Conservation (phyloP, 768 basidiomycete species). For the Lanmaoa pseudosensibilis region DNA sequence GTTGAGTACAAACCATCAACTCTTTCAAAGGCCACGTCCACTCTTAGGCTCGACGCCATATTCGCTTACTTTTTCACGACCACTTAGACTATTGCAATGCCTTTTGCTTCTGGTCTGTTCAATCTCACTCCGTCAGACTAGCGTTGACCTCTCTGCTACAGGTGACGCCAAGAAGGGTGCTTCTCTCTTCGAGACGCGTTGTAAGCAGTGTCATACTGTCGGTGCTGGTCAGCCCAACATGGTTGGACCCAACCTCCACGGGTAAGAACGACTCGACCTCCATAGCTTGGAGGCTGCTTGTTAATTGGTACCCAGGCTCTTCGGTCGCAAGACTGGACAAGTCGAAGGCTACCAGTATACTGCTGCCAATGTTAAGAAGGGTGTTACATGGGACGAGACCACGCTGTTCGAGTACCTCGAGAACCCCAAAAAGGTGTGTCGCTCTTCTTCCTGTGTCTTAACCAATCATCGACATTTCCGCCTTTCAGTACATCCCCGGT, state of each 20-base stretch:
- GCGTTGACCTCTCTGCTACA: constrained; percentile 18
- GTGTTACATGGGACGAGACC: constrained; percentile 77
- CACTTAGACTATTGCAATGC: constrained; percentile 33
- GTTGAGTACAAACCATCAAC: constrained; percentile 1
- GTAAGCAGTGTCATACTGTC: constrained; percentile 91
- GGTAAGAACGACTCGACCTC: constrained; percentile 47
- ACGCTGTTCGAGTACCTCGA: constrained; percentile 96
- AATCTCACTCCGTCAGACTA: background rate
- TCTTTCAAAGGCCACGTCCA: background rate
- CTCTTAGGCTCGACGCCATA: constrained; percentile 7
- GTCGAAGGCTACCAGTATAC: constrained; percentile 89
- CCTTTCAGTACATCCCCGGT: constrained; percentile 83
- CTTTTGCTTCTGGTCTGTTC: constrained; percentile 43
- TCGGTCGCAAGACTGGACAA: constrained; percentile 85
- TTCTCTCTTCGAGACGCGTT: constrained; percentile 93
- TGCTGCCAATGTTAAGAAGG: constrained; percentile 94
- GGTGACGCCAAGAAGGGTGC: constrained; percentile 93
- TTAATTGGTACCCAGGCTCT: constrained; percentile 48
- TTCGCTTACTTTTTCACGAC: constrained; percentile 2
- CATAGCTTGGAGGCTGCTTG: background rate
- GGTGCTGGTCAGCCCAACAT: constrained; percentile 76
- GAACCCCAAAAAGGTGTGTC: constrained; percentile 91
- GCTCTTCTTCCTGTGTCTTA: background rate
- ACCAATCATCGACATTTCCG: background rate
- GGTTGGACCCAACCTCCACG: constrained; percentile 95